Evolutionary conservation across 1,284 basidiomycete species (phyloP), one percentile per base, ranked within the genome.

Genomic region (Cryptococcus sp.): DNA sequence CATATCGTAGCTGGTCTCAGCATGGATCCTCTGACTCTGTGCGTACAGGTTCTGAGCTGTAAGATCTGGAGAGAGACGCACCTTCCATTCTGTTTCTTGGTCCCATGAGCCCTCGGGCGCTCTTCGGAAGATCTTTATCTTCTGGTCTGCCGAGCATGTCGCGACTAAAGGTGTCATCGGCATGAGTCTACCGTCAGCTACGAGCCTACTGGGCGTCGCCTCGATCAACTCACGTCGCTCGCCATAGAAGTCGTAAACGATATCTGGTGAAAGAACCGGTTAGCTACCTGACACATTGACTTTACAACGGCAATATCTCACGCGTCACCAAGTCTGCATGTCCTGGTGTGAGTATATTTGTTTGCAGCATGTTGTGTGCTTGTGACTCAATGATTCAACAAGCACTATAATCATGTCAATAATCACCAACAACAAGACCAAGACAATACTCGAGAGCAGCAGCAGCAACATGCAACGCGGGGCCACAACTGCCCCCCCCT

Each of bases 211-310:
- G 16, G 3, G 35, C 17, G 17, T 20, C 39, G 31, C n/a, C 27
- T 1, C 22, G 50, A 8, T 25, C n/a, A 20, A 66, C 77, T 66
- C 49, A 79, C 77, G 83, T 66, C 86, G 83, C 41, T 89, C 84
- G 6, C 92, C 92, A 71, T 94, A 93, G 74, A 89, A 93, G 73
- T 94, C 90, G 75, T 94, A 96, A 20, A 86, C 84, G 57, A 90
- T 84, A 78, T 93, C 90, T 42, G 90, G n/a, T 7, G n/a, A 7
- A 40, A 17, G 20, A 31, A 31, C 22, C 23, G 15, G 52, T 67
- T 50, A 68, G 67, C 54, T 57, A 39, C 6, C 39, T n/a, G 25
- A 39, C 17, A 35, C 13, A 25, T 8, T 6, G 25, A 25, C 27
- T 39, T 8, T 15, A 19, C 27, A 13, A 50, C 8, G n/a, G 3